Percentiles rank a stretch among this genome's conserved stretches.
phyloP scores from a whole-genome alignment of 495 filamentous ascomycete genomes.

The Podospora comata region DNA sequence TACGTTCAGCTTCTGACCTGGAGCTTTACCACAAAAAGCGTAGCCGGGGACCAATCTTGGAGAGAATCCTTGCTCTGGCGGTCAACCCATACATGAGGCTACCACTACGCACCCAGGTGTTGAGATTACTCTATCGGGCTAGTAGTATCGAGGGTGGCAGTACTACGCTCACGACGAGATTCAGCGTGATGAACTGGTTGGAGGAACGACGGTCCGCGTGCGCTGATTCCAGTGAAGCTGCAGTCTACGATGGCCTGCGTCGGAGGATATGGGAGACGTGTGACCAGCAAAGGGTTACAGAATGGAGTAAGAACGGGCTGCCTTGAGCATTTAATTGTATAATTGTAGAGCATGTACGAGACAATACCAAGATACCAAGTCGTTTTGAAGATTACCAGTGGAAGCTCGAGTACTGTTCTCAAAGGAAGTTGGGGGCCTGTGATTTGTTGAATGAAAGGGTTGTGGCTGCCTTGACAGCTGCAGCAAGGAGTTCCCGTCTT shows the following conservation, averaged over 20 bases:
- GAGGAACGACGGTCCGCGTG: constrained; percentile 49
- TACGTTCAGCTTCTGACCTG: constrained; percentile 59
- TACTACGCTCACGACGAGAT: constrained; percentile 79
- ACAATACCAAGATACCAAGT: neutral
- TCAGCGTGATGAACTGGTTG: constrained; percentile 80
- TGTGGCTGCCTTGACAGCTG: neutral
- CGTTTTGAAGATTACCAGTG: neutral
- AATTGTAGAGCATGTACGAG: neutral
- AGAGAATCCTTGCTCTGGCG: constrained; percentile 70
- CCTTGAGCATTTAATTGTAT: constrained; percentile 4
- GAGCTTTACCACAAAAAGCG: constrained; percentile 76
- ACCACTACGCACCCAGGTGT: constrained; percentile 60
- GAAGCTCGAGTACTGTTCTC: neutral
- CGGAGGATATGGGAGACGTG: constrained; percentile 64
- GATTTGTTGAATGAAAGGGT: neutral
- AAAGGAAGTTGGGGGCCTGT: neutral
- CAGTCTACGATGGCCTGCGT: constrained; percentile 56
- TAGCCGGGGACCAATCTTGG: constrained; percentile 55
- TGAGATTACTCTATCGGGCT: constrained; percentile 70
- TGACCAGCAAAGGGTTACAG: constrained; percentile 61
- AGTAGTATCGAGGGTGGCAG: constrained; percentile 73
- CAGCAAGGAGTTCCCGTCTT: neutral
- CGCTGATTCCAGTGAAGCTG: constrained; percentile 42
- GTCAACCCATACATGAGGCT: constrained; percentile 60
- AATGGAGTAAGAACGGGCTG: constrained; percentile 61